phyloP scores from a whole-genome alignment of 768 basidiomycete genomes.

The Mycena rebaudengoi region DNA sequence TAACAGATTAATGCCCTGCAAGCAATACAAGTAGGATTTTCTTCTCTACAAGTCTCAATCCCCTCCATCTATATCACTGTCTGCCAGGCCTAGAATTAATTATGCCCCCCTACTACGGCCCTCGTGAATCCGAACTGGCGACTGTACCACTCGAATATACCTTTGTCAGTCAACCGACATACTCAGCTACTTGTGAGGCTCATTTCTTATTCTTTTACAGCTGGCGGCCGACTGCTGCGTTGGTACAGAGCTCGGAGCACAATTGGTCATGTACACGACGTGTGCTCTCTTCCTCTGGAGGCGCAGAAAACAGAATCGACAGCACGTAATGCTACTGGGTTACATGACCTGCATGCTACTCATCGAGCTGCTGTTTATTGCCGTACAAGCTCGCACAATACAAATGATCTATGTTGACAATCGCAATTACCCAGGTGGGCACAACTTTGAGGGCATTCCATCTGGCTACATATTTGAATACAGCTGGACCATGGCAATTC shows the following conservation, averaged over 20 bases:
- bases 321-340: slow-evolving; percentile 43
- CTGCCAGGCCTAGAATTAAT: too few species aligned
- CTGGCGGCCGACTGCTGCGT: slow-evolving; percentile 49
- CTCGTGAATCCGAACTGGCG: too few species aligned
- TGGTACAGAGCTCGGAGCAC: slow-evolving; percentile 53
- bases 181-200: too few species aligned
- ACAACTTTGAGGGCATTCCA: background rate
- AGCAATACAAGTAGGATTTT: too few species aligned
- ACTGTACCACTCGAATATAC: too few species aligned
- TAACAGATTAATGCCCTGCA: too few species aligned
- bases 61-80: too few species aligned
- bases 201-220: too few species aligned
- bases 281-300: slow-evolving; percentile 50
- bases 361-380: slow-evolving; percentile 48
- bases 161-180: too few species aligned
- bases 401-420: slow-evolving; percentile 53
- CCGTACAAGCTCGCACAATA: slow-evolving; percentile 49
- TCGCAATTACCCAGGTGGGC: slow-evolving; percentile 44
- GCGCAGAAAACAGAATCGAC: slow-evolving; percentile 35
- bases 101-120: too few species aligned
- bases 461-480: background rate
- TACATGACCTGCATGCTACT: slow-evolving; percentile 48
- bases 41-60: too few species aligned
- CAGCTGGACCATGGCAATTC: slow-evolving; percentile 51
- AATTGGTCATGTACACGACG: slow-evolving; percentile 44